Evolutionary conservation across 345 rosid genomes (phyloP), one percentile per base, ranked within the genome.

Genomic region (Linum usitatissimum): DNA sequence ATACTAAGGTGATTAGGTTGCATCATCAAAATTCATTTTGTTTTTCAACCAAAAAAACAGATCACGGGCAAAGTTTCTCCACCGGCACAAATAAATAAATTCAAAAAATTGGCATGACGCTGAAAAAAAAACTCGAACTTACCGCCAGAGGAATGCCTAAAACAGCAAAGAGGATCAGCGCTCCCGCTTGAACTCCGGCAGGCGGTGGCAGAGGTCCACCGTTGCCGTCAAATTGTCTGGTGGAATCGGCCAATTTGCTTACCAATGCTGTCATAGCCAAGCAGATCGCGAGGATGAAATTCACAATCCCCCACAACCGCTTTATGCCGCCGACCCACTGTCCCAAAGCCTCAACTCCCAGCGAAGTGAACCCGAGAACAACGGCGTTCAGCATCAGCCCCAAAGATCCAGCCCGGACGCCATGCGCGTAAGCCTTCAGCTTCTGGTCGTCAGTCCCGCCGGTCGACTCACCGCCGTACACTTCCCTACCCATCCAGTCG

Each of bases 101-200:
- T n/a, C n/a, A n/a, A n/a, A n/a, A n/a, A n/a, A n/a, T n/a, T n/a
- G n/a, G n/a, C n/a, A n/a, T 0, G 19, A 30, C 48, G 56, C 1
- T 21, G 66, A 54, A 34, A 14, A 49, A 40, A 1, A n/a, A n/a
- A n/a, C n/a, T 31, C 15, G 19, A 53, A 36, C 83, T 79, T 65
- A 92, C 97, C 21, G 97, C 81, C 40, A 70, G 85, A 3, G 99
- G 99, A 53, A 93, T 73, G 18, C 99, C 99, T 68, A 87, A 51
- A 13, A 85, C 65, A 0, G 94, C 77, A 59, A 90, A 89, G 48
- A 90, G 69, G 38, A 83, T 59, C 71, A 93, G 72, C 9, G 94
- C 93, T n/a, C 73, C 80, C 4, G 66, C 80, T 62, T 78, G 78
- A 51, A 93, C 61, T 13, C 76, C 76, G 31, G 62, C 28, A 4